Conservation (phyloP, 163 green algal genomes). For the Scenedesmus sp. region DNA sequence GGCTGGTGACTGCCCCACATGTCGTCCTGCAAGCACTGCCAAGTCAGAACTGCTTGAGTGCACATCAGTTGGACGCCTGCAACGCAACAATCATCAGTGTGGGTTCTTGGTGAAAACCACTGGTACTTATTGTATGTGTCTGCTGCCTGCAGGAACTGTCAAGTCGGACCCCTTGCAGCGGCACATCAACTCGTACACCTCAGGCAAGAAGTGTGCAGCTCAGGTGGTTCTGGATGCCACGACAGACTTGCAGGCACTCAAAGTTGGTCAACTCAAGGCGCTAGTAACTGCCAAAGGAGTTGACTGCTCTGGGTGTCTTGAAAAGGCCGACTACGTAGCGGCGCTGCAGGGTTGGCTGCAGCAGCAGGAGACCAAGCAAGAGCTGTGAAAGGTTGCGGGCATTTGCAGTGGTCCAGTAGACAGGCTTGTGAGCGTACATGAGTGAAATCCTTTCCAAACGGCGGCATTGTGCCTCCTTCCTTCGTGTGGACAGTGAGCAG, state of each 20-base stretch:
- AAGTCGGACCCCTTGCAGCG: slow-evolving; percentile 70
- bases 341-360: slow-evolving; percentile 66
- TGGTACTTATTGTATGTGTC: not conserved
- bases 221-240: slow-evolving; percentile 66
- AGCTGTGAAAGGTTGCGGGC: slow-evolving; percentile 36
- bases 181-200: slow-evolving; percentile 67
- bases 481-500: not conserved
- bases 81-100: not conserved
- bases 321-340: slow-evolving; percentile 84
- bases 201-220: slow-evolving; percentile 68
- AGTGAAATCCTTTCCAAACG: not conserved
- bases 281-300: slow-evolving; percentile 74
- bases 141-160: slow-evolving; percentile 60
- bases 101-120: no score
- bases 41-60: not conserved
- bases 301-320: slow-evolving; percentile 80
- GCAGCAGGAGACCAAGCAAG: not conserved
- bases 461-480: not conserved
- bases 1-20: not conserved
- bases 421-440: not conserved
- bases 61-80: not conserved
- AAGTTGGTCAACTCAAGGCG: slow-evolving; percentile 81
- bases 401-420: not conserved
- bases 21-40: not conserved
- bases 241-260: slow-evolving; percentile 80